Conservation (phyloP, 1,284 basidiomycete genomes). For the Sphagnurus paluster region DNA sequence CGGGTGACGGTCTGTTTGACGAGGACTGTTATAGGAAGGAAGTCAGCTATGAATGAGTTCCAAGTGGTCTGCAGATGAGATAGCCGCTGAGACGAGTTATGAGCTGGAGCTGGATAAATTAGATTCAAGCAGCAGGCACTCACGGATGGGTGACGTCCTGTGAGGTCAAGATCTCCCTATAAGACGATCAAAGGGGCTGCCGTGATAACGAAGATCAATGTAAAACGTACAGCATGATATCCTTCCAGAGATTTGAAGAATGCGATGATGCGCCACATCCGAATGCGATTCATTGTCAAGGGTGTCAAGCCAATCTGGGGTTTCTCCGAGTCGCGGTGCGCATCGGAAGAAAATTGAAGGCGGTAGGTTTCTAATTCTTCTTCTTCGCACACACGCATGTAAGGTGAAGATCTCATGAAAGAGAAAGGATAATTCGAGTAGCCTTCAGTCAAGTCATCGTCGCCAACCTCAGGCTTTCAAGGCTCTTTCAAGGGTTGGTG, state of each 20-base stretch:
- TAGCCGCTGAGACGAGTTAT: background rate
- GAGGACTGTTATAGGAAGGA: background rate
- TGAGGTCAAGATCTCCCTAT: background rate
- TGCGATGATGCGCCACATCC: background rate
- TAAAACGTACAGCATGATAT: background rate
- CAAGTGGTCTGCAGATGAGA: background rate
- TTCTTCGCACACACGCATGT: too few species aligned
- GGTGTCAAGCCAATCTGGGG: too few species aligned
- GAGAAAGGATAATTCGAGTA: too few species aligned
- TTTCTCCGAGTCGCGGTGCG: too few species aligned
- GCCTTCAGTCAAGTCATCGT: too few species aligned
- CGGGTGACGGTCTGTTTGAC: background rate
- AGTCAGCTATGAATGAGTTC: background rate
- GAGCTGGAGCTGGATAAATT: too few species aligned
- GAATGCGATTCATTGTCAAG: background rate
- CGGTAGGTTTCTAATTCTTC: too few species aligned
- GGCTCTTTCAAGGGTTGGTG: too few species aligned
- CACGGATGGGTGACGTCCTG: background rate
- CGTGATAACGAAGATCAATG: background rate
- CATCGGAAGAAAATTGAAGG: too few species aligned
- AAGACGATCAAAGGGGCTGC: background rate
- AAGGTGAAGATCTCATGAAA: too few species aligned
- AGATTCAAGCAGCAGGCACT: background rate
- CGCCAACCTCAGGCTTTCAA: too few species aligned
- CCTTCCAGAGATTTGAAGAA: background rate